Conservation (phyloP, 192 early-diverging fungal species). For the Coemansia sp. region DNA sequence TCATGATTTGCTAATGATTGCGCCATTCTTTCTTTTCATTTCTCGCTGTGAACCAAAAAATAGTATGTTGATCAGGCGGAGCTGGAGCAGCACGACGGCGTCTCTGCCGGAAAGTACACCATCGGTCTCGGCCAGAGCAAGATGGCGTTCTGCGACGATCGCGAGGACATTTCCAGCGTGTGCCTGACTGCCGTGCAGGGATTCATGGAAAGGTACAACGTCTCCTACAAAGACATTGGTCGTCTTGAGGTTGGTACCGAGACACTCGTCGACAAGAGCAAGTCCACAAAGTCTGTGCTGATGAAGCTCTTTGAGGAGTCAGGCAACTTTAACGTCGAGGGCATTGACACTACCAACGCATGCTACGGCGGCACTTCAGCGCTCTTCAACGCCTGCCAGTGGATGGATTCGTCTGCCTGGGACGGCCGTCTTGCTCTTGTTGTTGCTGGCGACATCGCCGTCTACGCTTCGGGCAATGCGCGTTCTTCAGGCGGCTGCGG, state of each 20-base stretch:
- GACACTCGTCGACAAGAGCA: conserved; percentile 99
- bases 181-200: conserved; percentile 75
- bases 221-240: conserved; percentile 84
- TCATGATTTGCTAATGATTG: neutral
- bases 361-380: conserved; percentile 98
- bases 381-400: conserved; percentile 97
- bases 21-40: neutral
- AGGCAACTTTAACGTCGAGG: conserved; percentile 92
- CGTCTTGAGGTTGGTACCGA: conserved; percentile 97
- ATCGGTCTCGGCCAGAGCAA: conserved; percentile 94
- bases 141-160: conserved; percentile 95
- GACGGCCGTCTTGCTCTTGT: conserved; percentile 91
- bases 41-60: neutral
- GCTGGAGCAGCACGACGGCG: conserved; percentile 85
- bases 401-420: conserved; percentile 91
- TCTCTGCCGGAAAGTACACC: conserved; percentile 95
- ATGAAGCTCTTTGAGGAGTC: conserved; percentile 93
- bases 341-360: conserved; percentile 97
- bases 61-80: conserved; percentile 50
- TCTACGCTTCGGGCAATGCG: conserved; percentile 89
- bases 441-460: conserved; percentile 94
- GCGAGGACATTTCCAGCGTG: conserved; percentile 65
- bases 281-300: conserved; percentile 94
- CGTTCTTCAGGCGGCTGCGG: conserved; percentile 94
- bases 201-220: conserved; percentile 91